Evolutionary conservation across 2,329 filamentous ascomycete genomes (phyloP), one percentile per base, ranked within the genome.

Genomic region (Aspergillus fumigatus): DNA sequence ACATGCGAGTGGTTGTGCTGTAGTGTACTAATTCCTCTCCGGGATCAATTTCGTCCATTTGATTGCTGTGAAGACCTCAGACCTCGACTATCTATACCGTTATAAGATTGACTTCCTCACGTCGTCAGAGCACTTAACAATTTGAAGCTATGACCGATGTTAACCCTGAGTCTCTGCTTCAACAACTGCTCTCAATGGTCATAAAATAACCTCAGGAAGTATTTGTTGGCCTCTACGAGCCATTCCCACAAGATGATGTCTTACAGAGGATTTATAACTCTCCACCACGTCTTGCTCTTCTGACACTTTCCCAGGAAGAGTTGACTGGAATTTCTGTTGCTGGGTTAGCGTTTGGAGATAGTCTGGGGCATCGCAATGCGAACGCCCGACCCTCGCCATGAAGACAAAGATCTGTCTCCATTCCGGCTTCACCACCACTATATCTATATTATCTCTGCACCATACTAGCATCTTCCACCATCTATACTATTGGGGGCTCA

Each of bases 361-460:
- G 19, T 4, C 17, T 5, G 23, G 10, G 43, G 21, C 43, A 25
- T 21, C 25, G 32, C 19, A 25, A 47, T 23, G 10, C 19, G 21
- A 25, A 47, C 19, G 43, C 43, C 43, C 8, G 14, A 11, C n/a
- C 17, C 43, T 27, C 23, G 35, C 6, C 40, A 41, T 41, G 19
- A 60, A 59, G 49, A 40, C 54, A 21, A 48, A 48, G 25, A 41
- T 47, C 19, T 53, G 59, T 61, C 60, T 48, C 54, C 61, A 23
- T 40, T 63, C 9, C 59, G 57, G 7, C 54, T 61, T 7, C 51
- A 32, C 10, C 61, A 63, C 26, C 74, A 77, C 57, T 77, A 97
- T 70, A 81, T 88, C 81, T 88, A 53, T 96, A 90, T 78, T 95
- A n/a, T 54, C 78, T 82, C 59, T 84, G 89, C 73, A 80, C 84